Evolutionary conservation across 495 filamentous ascomycete species (phyloP), one percentile per base, ranked within the genome.

Genomic region (Aspergillus asperescens): DNA sequence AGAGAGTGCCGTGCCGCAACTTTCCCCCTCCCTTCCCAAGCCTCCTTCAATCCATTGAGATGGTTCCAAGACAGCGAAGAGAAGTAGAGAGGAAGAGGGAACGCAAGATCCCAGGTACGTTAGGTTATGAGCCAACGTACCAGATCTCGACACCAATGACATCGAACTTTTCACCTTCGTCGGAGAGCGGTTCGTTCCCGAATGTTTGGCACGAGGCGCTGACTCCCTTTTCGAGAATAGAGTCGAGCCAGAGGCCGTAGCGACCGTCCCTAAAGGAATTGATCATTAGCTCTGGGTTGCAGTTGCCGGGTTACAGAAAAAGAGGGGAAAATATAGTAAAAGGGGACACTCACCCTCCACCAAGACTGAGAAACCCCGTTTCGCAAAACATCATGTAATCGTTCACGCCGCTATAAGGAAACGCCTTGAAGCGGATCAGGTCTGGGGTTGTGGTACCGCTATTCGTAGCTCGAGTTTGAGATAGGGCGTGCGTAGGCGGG

Each of bases 321-420:
- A 23, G 15, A 8, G 55, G 22, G 13, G 13, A 38, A 20, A 29
- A 8, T 27, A 51, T 40, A 44, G 43, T 35, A 47, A 28, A 35
- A 45, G 7, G 19, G 22, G 5, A 41, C 32, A 39, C 80, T 69
- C 63, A 83, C 81, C 85, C 94, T 41, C 89, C 91, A 27, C 90
- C 90, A 1, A 96, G 71, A 62, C 85, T 90, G 35, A 98, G 67
- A 63, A 85, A 97, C n/a, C 82, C 80, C 20, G 79, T 75, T 65
- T 96, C 89, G 71, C 92, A 97, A 58, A 92, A 85, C 58, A 96
- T 94, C 75, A 93, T 85, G 65, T 96, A 96, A 66, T 97, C 93
- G 68, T 98, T 98, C 13, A 92, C 81, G 6, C 93, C 93, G 54
- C 86, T 91, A 62, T 96, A 97, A 1, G 90, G 91, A 65, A 96